Conservation (phyloP, 192 early-diverging fungal species). For the Lunasporangiospora selenospora region DNA sequence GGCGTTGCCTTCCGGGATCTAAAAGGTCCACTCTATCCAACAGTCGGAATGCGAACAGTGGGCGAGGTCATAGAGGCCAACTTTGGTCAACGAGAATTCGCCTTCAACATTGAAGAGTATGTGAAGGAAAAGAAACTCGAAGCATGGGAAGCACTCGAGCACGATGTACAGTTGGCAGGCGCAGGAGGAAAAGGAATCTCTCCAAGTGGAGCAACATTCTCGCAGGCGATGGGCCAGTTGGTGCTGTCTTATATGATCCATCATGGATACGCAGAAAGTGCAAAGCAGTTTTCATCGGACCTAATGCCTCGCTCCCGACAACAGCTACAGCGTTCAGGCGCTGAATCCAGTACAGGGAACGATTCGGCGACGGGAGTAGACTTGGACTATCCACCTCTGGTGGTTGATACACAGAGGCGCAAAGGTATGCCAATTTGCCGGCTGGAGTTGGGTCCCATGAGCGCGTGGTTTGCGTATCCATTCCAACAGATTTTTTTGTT, state of each 20-base stretch:
- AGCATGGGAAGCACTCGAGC: constrained; percentile 51
- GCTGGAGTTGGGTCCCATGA: neutral
- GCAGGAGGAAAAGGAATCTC: constrained; percentile 15
- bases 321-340: no score
- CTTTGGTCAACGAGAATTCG: constrained; percentile 76
- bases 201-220: constrained; percentile 18
- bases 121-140: constrained; percentile 59
- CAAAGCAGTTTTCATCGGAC: constrained; percentile 66
- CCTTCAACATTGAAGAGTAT: constrained; percentile 75
- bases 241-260: constrained; percentile 86
- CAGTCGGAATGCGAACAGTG: constrained; percentile 74
- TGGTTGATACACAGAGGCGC: constrained; percentile 26
- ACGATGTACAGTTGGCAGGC: constrained; percentile 6
- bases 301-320: constrained; percentile 8
- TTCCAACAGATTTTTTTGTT: neutral
- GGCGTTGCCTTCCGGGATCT: constrained; percentile 54
- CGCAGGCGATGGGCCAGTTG: constrained; percentile 61
- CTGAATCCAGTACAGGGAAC: no score
- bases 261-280: constrained; percentile 81
- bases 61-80: constrained; percentile 79
- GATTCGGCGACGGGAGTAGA: no score
- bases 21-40: constrained; percentile 66
- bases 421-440: constrained; percentile 23
- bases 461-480: neutral
- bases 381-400: neutral